Percentiles rank a stretch among this genome's conserved stretches.
Conservation (phyloP, 1,284 basidiomycete species). For the Jaminaea rosea region DNA sequence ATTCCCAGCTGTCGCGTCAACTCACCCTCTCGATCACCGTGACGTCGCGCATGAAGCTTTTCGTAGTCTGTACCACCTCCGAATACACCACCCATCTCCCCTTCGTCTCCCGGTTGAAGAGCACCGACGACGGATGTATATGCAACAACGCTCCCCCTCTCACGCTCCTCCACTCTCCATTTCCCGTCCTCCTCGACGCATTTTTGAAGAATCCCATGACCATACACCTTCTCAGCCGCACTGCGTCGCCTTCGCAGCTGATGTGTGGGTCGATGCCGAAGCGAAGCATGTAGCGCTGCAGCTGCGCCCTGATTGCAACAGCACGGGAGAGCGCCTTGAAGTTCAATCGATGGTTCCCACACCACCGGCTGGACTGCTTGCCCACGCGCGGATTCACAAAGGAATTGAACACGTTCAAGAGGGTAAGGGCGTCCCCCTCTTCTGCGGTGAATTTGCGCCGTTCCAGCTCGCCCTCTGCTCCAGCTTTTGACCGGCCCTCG, state of each 20-base stretch:
- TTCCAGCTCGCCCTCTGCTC: slow-evolving; percentile 76
- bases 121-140: slow-evolving; percentile 84
- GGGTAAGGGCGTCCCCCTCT: slow-evolving; percentile 89
- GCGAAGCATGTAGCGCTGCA: slow-evolving; percentile 82
- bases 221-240: slow-evolving; percentile 69
- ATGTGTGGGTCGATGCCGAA: slow-evolving; percentile 63
- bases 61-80: slow-evolving; percentile 91
- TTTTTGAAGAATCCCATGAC: slow-evolving; percentile 90
- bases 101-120: slow-evolving; percentile 80
- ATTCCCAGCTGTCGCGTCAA: too few species aligned
- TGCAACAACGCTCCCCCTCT: slow-evolving; percentile 58
- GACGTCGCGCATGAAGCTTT: slow-evolving; percentile 58
- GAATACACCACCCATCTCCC: slow-evolving; percentile 84
- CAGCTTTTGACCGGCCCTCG: slow-evolving; percentile 62
- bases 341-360: slow-evolving; percentile 79
- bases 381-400: slow-evolving; percentile 66
- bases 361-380: slow-evolving; percentile 73
- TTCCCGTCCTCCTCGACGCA: slow-evolving; percentile 74
- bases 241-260: slow-evolving; percentile 66
- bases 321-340: slow-evolving; percentile 86
- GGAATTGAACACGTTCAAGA: slow-evolving; percentile 87
- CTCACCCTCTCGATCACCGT: slow-evolving; percentile 44
- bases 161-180: slow-evolving; percentile 78
- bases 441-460: slow-evolving; percentile 89
- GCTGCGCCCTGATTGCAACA: slow-evolving; percentile 78